Evolutionary conservation across 2,329 filamentous ascomycete genomes (phyloP), one percentile per base, ranked within the genome.

Genomic region (Trichoderma citrinoviride): DNA sequence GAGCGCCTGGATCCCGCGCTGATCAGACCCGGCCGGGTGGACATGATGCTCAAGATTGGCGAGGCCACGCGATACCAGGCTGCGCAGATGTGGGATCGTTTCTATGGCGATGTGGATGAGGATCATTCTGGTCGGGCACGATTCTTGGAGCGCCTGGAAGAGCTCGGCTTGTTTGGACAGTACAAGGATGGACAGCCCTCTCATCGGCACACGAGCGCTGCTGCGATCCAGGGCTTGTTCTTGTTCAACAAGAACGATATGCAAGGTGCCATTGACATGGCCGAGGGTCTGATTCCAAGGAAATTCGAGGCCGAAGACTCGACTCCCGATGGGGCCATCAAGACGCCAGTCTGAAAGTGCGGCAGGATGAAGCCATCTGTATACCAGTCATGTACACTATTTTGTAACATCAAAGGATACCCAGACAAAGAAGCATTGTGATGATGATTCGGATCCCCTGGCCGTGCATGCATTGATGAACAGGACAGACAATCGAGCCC

Each of bases 211-310:
- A 91, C 92, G 17, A 98, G 93, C 75, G 93, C 94, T 5, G 95
- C 95, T 29, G 92, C 93, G 23, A 87, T 99, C 33, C 95, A 99
- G 77, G 95, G 95, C 0, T 78, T 99, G 50, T 99, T 99, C 77
- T 77, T 98, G 75, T 96, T 96, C 76, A 96, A 98, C 78, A 99
- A 99, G 79, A 90, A 89, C 68, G 85, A 96, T 71, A 90, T 93
- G 82, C 84, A 93, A 69, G 93, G 94, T 2, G 94, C 94, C 15
- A 93, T 98, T 69, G 79, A 81, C 17, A 93, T 91, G 89, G 90
- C 89, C 1, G 88, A 91, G 67, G 86, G 84, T 2, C 78, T 92
- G 65, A 83, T 88, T 37, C 85, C 85, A 15, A 77, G 79, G 65
- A 83, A 81, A 60, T 82, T 85, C 68, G 84, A 86, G 73, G 77